A percentile compares a stretch with the other conserved stretches of the same genome.
phyloP scores from a whole-genome alignment of 2,329 filamentous ascomycete species.

The Tolypocladium amazonense region DNA sequence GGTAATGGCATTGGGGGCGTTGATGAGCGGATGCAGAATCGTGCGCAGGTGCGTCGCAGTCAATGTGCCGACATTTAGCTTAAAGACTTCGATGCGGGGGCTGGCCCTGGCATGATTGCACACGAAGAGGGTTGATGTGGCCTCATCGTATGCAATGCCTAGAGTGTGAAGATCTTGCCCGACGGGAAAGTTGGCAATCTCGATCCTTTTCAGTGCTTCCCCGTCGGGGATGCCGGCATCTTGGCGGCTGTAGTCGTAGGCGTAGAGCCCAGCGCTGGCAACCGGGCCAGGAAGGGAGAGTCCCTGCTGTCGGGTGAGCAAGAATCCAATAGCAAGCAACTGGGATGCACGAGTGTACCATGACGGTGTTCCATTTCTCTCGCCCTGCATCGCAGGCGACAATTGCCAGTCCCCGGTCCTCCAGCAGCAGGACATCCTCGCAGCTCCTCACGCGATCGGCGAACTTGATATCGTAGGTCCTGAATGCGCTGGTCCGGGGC shows the following conservation, averaged over 20 bases:
- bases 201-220: conserved; percentile 11
- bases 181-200: conserved; percentile 12
- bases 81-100: conserved; percentile 27
- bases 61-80: conserved; percentile 19
- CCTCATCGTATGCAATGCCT: conserved; percentile 26
- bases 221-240: conserved; percentile 2
- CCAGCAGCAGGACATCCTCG: conserved; percentile 26
- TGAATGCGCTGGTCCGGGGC: conserved; percentile 14
- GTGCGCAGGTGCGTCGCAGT: conserved; percentile 24
- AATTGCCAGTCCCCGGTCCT: conserved; percentile 23
- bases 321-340: too few species aligned
- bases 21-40: conserved; percentile 26
- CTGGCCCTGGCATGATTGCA: conserved; percentile 24
- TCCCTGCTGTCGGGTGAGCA: conserved; percentile 9
- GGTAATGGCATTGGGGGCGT: conserved; percentile 27
- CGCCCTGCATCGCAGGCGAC: conserved; percentile 27
- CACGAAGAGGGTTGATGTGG: conserved; percentile 23
- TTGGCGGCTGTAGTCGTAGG: conserved; percentile 22
- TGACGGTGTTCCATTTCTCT: conserved; percentile 29
- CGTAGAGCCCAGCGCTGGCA: conserved; percentile 20
- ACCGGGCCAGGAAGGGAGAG: conserved; percentile 8
- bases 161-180: conserved; percentile 27
- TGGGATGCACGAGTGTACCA: conserved; percentile 14
- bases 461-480: conserved; percentile 21
- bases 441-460: conserved; percentile 25